Percentiles rank a stretch among this genome's conserved stretches.
Conservation (phyloP, 371 early-diverging fungal species). For the Mucor saturninus region DNA sequence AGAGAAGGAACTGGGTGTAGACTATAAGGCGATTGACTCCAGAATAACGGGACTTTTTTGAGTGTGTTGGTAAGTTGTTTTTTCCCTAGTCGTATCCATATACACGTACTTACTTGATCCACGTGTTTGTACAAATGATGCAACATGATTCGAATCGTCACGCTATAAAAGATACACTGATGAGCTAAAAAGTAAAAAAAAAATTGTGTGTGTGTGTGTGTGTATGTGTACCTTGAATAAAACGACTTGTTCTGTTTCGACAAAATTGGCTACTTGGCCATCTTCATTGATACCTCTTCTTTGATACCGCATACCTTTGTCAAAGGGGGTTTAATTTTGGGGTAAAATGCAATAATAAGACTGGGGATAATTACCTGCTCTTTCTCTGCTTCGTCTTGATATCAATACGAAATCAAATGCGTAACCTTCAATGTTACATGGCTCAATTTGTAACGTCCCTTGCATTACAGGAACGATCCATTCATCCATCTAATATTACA, state of each 20-base stretch:
- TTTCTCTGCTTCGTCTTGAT: slow-evolving; percentile 61
- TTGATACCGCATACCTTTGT: slow-evolving; percentile 64
- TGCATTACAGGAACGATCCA: slow-evolving; percentile 74
- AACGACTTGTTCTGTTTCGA: slow-evolving; percentile 70
- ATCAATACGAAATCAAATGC: slow-evolving; percentile 62
- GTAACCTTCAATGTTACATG: slow-evolving; percentile 64
- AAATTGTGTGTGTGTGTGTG: not conserved
- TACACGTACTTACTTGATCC: slow-evolving; percentile 55
- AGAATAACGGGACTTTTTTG: slow-evolving; percentile 64
- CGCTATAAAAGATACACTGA: slow-evolving; percentile 28
- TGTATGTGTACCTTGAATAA: slow-evolving; percentile 40
- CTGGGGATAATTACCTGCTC: slow-evolving; percentile 50
- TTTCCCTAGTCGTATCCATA: not conserved
- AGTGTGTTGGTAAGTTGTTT: not conserved
- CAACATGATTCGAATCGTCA: slow-evolving; percentile 54
- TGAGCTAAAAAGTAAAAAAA: not conserved
- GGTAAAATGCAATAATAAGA: not conserved
- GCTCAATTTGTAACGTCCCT: slow-evolving; percentile 68
- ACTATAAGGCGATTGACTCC: slow-evolving; percentile 74
- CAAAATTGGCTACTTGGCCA: slow-evolving; percentile 73
- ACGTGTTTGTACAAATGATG: slow-evolving; percentile 69
- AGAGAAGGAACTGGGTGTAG: slow-evolving; percentile 68
- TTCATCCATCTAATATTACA: slow-evolving; percentile 51
- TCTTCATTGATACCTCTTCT: slow-evolving; percentile 66
- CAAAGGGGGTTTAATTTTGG: too few species aligned